Percentiles rank a stretch among this genome's conserved stretches.
Evolutionary conservation across 805 yeast genomes (phyloP).

Genomic region (Candida krabiensis): DNA sequence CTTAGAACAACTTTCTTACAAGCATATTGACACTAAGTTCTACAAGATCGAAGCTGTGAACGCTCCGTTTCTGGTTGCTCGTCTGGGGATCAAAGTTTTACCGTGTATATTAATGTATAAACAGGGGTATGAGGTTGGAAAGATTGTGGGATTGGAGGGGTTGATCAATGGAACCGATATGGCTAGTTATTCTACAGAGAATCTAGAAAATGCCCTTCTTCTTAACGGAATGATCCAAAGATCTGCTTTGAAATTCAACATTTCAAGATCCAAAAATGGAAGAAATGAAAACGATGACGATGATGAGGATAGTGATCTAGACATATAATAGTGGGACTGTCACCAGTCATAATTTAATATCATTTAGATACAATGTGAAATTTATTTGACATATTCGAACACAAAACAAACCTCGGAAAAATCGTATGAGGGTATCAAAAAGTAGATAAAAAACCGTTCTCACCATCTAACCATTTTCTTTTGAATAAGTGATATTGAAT

Average conservation of each 20-base stretch:
- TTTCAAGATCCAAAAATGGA: constrained; percentile 15
- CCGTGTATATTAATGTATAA: constrained; percentile 69
- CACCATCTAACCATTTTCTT: neutral
- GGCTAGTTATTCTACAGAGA: constrained; percentile 45
- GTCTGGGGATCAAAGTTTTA: constrained; percentile 61
- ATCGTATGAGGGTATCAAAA: neutral
- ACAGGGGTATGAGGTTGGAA: constrained; percentile 56
- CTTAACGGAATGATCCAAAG: constrained; percentile 34
- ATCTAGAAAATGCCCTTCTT: constrained; percentile 47
- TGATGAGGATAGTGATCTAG: constrained; percentile 41
- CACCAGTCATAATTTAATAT: neutral
- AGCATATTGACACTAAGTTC: constrained; percentile 56
- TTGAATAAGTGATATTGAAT: no score
- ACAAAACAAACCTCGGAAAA: no score
- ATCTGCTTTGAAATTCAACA: constrained; percentile 33
- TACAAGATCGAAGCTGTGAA: constrained; percentile 56
- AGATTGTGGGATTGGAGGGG: constrained; percentile 70
- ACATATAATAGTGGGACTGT: constrained; percentile 19
- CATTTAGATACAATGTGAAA: neutral
- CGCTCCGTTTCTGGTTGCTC: constrained; percentile 72
- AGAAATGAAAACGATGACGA: constrained; percentile 11
- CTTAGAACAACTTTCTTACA: constrained; percentile 47
- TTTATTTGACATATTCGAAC: no score
- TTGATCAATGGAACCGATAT: constrained; percentile 42
- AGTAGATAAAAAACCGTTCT: neutral